A percentile compares a stretch with the other conserved stretches of the same genome.
These are phyloP conservation scores for Podospora conica DNA, from an alignment of 495 filamentous ascomycete species.

Conservation along the genomic window DNA sequence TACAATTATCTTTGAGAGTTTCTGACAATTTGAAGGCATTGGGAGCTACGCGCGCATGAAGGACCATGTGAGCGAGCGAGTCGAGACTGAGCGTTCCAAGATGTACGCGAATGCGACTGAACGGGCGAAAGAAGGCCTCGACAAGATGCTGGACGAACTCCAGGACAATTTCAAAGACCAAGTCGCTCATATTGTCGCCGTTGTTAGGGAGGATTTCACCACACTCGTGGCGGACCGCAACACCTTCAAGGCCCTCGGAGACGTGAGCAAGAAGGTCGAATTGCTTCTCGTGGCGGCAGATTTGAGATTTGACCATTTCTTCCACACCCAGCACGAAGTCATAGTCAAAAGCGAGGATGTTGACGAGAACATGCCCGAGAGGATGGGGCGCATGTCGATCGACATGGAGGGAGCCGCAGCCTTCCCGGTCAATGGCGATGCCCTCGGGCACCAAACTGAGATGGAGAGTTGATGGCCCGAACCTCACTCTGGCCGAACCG, in stretches of 20 bases:
- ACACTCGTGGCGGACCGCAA: slow-evolving; percentile 24
- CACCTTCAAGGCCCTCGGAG: slow-evolving; percentile 6
- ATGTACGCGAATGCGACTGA: neutral
- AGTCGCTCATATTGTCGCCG: neutral
- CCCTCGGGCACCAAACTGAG: neutral
- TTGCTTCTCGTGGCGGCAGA: slow-evolving; percentile 7
- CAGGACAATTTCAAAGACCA: neutral
- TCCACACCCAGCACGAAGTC: neutral
- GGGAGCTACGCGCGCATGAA: neutral
- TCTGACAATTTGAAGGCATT: neutral
- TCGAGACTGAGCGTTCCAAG: neutral
- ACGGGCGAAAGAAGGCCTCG: neutral
- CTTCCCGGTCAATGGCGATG: neutral
- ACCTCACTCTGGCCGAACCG: neutral
- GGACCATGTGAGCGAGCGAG: neutral
- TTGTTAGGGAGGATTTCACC: slow-evolving; percentile 35
- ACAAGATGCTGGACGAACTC: neutral
- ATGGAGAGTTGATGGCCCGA: neutral
- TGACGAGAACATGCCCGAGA: neutral
- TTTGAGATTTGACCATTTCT: neutral
- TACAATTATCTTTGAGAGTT: neutral
- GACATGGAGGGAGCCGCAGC: neutral
- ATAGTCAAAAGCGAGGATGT: neutral
- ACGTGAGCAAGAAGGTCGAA: neutral
- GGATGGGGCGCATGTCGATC: neutral